These are phyloP conservation scores for Neodidymelliopsis sp. DNA, from an alignment of 2,329 filamentous ascomycete species.

Conservation along the genomic window DNA sequence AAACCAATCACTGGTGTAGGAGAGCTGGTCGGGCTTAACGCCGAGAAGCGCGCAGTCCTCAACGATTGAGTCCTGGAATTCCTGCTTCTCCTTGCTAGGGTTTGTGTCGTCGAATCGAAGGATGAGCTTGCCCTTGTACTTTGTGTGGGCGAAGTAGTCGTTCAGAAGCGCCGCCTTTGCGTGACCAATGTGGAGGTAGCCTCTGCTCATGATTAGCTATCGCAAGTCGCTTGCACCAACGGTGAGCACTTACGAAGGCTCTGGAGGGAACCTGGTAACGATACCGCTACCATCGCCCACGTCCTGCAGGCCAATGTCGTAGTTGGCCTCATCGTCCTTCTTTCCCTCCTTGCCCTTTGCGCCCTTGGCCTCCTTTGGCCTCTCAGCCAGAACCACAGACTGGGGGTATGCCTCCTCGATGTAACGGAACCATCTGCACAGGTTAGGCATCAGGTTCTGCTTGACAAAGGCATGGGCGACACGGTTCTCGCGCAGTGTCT, in stretches of 20 bases:
- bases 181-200: constrained; percentile 94
- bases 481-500: constrained; percentile 81
- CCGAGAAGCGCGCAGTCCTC: constrained; percentile 92
- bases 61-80: constrained; percentile 92
- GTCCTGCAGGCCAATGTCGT: constrained; percentile 85
- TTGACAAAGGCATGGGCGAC: constrained; percentile 83
- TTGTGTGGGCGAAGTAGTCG: constrained; percentile 95
- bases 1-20: constrained; percentile 96
- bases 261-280: constrained; percentile 89
- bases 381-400: constrained; percentile 72
- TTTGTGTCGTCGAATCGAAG: constrained; percentile 98
- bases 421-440: constrained; percentile 87
- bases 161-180: constrained; percentile 92
- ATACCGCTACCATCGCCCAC: constrained; percentile 77
- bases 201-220: constrained; percentile 49
- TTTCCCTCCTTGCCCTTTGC: constrained; percentile 79
- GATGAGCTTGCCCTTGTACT: constrained; percentile 88
- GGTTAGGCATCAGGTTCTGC: constrained; percentile 76
- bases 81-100: constrained; percentile 94
- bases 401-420: constrained; percentile 83
- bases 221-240: background rate
- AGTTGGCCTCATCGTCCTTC: constrained; percentile 83
- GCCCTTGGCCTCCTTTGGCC: constrained; percentile 56
- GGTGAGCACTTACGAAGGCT: constrained; percentile 74
- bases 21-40: constrained; percentile 84